These are phyloP conservation scores for Colletotrichum falcatum DNA, from an alignment of 2,329 filamentous ascomycete species.

Conservation along the genomic window DNA sequence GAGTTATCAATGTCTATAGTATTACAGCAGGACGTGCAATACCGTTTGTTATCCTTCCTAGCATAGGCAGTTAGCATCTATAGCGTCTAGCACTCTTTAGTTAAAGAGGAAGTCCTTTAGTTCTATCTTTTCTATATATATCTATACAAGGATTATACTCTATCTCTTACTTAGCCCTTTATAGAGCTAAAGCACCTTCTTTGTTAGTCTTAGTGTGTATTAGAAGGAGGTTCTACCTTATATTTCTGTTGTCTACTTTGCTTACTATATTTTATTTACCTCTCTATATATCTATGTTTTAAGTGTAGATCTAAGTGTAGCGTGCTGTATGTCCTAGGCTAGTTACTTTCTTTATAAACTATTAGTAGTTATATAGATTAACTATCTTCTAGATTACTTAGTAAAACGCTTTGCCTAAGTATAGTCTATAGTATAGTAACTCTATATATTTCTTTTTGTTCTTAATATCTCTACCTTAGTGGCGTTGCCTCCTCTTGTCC, in stretches of 20 bases:
- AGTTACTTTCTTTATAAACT: no score
- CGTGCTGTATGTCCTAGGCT: no score
- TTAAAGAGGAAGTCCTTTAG: conserved; percentile 37
- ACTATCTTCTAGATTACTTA: no score
- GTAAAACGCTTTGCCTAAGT: no score
- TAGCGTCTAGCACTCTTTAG: conserved; percentile 32
- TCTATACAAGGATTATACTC: conserved; percentile 1
- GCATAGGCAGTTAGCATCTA: conserved; percentile 22
- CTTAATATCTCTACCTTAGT: no score
- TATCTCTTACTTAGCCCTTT: background rate
- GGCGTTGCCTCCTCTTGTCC: no score
- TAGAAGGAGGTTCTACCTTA: background rate
- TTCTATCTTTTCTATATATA: conserved; percentile 30
- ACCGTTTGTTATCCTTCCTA: conserved; percentile 34
- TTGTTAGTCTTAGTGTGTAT: background rate
- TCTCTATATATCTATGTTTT: background rate
- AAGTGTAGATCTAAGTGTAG: background rate
- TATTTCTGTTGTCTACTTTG: background rate
- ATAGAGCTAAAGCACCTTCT: background rate
- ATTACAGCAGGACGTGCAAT: conserved; percentile 30
- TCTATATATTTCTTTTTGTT: no score
- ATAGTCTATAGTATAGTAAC: no score
- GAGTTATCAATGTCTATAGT: background rate
- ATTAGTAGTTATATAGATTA: no score
- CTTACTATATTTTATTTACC: background rate